phyloP scores from a whole-genome alignment of 768 basidiomycete species.

The Tulasnella sp. region DNA sequence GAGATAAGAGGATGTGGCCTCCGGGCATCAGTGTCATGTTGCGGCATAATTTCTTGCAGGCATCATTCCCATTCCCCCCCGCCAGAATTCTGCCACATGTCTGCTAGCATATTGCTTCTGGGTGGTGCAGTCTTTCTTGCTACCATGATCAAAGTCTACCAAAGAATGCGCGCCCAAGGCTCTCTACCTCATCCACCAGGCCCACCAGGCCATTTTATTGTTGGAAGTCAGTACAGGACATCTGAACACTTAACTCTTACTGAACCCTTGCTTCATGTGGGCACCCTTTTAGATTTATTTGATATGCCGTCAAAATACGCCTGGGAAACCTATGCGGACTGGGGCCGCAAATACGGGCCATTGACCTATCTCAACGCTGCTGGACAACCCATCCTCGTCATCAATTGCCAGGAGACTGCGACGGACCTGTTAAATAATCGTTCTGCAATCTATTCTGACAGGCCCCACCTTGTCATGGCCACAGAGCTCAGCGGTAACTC shows the following conservation, averaged over 20 bases:
- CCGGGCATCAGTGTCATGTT: too few species aligned
- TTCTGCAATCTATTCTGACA: constrained; percentile 34
- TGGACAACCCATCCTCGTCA: constrained; percentile 28
- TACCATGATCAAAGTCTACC: too few species aligned
- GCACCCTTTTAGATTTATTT: constrained; percentile 32
- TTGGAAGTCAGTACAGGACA: constrained; percentile 31
- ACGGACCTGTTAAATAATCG: constrained; percentile 34
- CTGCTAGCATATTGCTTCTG: too few species aligned
- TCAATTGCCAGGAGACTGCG: constrained; percentile 30
- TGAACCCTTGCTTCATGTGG: too few species aligned
- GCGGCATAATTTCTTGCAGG: too few species aligned
- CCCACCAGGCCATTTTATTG: constrained; percentile 39
- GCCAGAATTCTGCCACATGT: too few species aligned
- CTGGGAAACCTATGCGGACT: constrained; percentile 35
- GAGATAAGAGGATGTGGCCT: too few species aligned
- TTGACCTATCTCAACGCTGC: constrained; percentile 10
- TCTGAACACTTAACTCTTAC: neutral
- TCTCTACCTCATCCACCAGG: constrained; percentile 34
- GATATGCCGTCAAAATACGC: constrained; percentile 32
- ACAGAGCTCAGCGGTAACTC: constrained; percentile 12
- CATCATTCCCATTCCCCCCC: too few species aligned
- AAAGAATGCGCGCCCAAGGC: too few species aligned
- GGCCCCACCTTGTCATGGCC: constrained; percentile 22
- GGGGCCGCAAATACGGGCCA: constrained; percentile 32
- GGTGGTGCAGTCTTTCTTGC: too few species aligned